Evolutionary conservation across 2,329 filamentous ascomycete genomes (phyloP).

Genomic region (Aspergillus puulaauensis): DNA sequence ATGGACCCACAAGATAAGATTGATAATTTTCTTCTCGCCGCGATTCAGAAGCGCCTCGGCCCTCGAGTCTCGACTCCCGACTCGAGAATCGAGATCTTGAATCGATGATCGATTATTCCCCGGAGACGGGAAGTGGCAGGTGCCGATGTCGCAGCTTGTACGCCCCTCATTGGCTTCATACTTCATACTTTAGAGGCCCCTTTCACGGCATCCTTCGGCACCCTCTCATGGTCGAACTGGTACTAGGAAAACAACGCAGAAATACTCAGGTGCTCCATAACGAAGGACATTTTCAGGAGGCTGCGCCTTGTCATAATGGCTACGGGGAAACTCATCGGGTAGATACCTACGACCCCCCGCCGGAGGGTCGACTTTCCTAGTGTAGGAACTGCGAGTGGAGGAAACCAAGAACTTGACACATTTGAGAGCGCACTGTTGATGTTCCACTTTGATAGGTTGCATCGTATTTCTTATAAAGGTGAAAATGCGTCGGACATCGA

Average conservation of each 20-base stretch:
- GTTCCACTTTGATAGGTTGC: not conserved
- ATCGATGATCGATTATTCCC: not conserved
- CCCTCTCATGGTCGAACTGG: not conserved
- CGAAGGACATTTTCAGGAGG: not conserved
- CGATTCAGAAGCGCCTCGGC: not conserved
- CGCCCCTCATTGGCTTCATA: not conserved
- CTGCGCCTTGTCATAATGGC: not conserved
- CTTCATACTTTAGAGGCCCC: not conserved
- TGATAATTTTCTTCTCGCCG: constrained; percentile 11
- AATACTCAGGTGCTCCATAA: not conserved
- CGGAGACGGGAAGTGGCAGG: not conserved
- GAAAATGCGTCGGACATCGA: not conserved
- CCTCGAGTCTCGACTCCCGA: not conserved
- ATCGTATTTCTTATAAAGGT: not conserved
- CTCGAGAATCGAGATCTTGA: not conserved
- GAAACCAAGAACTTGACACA: not conserved
- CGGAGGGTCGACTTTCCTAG: not conserved
- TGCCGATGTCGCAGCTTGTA: constrained; percentile 5
- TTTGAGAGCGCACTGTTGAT: not conserved
- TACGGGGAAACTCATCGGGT: not conserved
- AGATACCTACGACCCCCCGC: not conserved
- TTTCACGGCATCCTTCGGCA: not conserved
- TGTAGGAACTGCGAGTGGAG: not conserved
- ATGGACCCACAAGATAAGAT: constrained; percentile 27
- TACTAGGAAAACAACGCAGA: not conserved